Evolutionary conservation across 1,284 basidiomycete species (phyloP).

Genomic region (Leccinum fuscescens): DNA sequence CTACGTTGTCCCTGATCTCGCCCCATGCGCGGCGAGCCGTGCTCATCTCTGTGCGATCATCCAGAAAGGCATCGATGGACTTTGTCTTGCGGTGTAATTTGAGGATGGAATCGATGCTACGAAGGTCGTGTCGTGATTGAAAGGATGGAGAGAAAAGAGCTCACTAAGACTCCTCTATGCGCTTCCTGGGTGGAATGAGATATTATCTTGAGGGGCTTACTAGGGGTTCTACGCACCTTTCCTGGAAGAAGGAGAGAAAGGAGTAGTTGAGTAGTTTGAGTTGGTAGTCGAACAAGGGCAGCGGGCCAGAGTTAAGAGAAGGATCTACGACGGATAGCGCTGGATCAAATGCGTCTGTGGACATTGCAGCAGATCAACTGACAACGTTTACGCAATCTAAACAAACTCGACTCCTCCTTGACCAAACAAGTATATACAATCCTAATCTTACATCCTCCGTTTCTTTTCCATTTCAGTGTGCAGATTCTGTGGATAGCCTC

Average conservation of each 20-base stretch:
- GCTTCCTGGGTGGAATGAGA: constrained; percentile 49
- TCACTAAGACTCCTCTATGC: constrained; percentile 82
- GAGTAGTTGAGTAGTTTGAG: constrained; percentile 69
- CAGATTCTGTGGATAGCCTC: constrained; percentile 52
- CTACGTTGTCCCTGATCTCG: constrained; percentile 81
- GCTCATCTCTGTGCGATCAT: constrained; percentile 59
- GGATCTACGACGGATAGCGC: constrained; percentile 41
- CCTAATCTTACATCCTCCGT: constrained; percentile 43
- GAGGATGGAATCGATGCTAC: constrained; percentile 68
- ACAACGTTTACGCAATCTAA: too few relatives aligned
- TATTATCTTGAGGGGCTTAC: constrained; percentile 6
- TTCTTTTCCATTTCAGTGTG: constrained; percentile 77
- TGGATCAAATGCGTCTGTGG: constrained; percentile 25
- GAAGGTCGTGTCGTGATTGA: constrained; percentile 10
- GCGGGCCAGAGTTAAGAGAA: constrained; percentile 49
- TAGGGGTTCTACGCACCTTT: constrained; percentile 57
- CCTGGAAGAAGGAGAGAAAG: constrained; percentile 81
- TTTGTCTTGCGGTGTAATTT: constrained; percentile 70
- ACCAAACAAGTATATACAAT: constrained; percentile 30
- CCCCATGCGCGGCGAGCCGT: constrained; percentile 73
- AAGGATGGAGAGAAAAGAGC: constrained; percentile 27
- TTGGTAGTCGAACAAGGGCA: constrained; percentile 70
- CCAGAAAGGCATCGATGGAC: constrained; percentile 62
- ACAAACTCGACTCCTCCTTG: background rate
- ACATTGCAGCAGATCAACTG: constrained; percentile 20